These are phyloP conservation scores for Globisporangium okanoganense DNA, from an alignment of 352 stramenopile species.

Conservation along the genomic window DNA sequence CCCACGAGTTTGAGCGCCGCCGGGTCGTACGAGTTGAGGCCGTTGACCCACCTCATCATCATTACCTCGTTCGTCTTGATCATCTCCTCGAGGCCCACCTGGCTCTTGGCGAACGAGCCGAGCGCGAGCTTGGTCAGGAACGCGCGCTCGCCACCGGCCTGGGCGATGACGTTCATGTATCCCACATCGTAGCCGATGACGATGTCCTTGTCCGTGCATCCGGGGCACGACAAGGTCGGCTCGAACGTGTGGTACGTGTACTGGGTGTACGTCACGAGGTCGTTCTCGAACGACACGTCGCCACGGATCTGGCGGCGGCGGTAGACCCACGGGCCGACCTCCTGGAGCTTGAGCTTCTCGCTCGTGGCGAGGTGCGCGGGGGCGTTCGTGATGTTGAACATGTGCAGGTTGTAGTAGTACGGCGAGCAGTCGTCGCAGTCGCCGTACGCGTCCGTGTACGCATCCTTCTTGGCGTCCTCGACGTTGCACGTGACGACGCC, in stretches of 20 bases:
- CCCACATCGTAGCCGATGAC: conserved; percentile 23
- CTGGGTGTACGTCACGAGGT: conserved; percentile 21
- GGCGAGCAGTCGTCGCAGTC: conserved; percentile 54
- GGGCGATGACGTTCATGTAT: conserved; percentile 28
- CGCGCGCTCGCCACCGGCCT: conserved; percentile 20
- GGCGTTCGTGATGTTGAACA: conserved; percentile 32
- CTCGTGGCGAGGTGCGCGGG: conserved; percentile 31
- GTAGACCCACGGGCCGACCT: conserved; percentile 33
- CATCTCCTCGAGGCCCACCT: neutral
- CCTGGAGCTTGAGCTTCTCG: conserved; percentile 23
- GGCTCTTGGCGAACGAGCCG: conserved; percentile 10
- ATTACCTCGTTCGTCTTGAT: conserved; percentile 14
- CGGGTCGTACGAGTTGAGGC: conserved; percentile 19
- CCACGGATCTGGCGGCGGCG: conserved; percentile 29
- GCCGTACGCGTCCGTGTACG: conserved; percentile 44
- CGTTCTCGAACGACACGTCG: conserved; percentile 18
- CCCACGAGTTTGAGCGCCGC: conserved; percentile 11
- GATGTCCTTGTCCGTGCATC: conserved; percentile 18
- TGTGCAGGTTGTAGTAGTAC: conserved; percentile 46
- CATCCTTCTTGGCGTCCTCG: conserved; percentile 25
- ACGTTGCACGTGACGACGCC: conserved; percentile 41
- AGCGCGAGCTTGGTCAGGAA: conserved; percentile 17
- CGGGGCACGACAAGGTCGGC: conserved; percentile 10
- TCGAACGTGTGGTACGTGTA: conserved; percentile 32
- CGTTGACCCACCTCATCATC: conserved; percentile 23